phyloP scores from a whole-genome alignment of 2,329 filamentous ascomycete genomes.

The Verticillium nubilum region DNA sequence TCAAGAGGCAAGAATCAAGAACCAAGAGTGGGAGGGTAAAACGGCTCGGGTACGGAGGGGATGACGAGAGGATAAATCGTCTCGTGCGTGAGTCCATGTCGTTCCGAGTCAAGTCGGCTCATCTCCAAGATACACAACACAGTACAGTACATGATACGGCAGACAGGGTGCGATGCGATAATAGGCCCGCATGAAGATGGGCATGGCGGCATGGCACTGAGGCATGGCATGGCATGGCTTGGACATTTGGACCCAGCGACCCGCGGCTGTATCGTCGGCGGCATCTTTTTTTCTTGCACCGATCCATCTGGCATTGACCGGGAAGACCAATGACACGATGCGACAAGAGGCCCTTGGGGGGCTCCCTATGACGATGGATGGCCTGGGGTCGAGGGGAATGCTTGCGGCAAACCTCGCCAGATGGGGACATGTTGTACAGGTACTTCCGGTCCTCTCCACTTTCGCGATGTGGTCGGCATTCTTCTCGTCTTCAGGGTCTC shows the following conservation, averaged over 20 bases:
- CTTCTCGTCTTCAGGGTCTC: conserved; percentile 5
- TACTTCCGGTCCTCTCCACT: background rate
- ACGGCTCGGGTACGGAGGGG: background rate
- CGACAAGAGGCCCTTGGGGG: background rate
- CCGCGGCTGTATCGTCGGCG: background rate
- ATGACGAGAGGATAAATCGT: background rate
- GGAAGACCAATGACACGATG: background rate
- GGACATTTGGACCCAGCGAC: background rate
- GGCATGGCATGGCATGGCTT: background rate
- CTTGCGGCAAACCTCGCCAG: background rate
- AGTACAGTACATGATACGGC: background rate
- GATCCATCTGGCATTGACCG: background rate
- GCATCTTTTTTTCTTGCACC: background rate
- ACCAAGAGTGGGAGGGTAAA: background rate
- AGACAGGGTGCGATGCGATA: conserved; percentile 1
- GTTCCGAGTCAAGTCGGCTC: background rate
- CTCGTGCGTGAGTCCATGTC: background rate
- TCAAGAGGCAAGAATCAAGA: background rate
- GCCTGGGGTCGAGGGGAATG: background rate
- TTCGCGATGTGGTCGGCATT: background rate
- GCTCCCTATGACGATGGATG: conserved; percentile 1
- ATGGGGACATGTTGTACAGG: background rate
- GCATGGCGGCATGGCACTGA: background rate
- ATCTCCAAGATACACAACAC: background rate
- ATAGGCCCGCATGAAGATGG: conserved; percentile 2